These are phyloP conservation scores for Articulospora tetracladia DNA, from an alignment of 495 filamentous ascomycete genomes.

Conservation along the genomic window DNA sequence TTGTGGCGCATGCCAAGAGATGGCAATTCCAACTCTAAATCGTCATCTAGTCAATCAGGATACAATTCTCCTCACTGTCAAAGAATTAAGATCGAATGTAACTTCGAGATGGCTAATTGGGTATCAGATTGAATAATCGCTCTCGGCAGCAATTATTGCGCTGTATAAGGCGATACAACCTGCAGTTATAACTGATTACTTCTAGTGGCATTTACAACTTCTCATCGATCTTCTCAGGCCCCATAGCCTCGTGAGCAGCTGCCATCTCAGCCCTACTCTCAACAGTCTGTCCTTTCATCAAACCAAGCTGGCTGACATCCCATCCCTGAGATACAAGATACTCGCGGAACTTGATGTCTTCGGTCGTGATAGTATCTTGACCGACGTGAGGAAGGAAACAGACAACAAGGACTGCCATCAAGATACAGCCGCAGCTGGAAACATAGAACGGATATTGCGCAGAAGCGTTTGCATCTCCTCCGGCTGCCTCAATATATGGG, in stretches of 20 bases:
- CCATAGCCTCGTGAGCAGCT: not conserved
- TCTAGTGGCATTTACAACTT: not conserved
- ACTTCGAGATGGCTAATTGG: too few relatives aligned
- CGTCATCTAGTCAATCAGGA: too few relatives aligned
- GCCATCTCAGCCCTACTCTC: slow-evolving; percentile 3
- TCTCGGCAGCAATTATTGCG: too few relatives aligned
- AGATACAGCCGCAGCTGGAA: slow-evolving; percentile 57
- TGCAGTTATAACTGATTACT: not conserved
- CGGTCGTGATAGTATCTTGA: slow-evolving; percentile 68
- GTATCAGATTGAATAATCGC: too few relatives aligned
- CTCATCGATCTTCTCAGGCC: not conserved
- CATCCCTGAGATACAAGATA: slow-evolving; percentile 66
- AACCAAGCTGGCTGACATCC: slow-evolving; percentile 65
- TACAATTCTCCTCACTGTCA: too few relatives aligned
- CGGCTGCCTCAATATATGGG: slow-evolving; percentile 64
- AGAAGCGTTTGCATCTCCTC: slow-evolving; percentile 45
- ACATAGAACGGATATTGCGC: slow-evolving; percentile 85
- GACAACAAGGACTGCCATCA: slow-evolving; percentile 55
- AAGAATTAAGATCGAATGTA: too few relatives aligned
- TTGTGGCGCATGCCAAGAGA: not conserved
- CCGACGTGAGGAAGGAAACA: slow-evolving; percentile 61
- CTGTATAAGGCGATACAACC: not conserved
- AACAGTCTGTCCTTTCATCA: slow-evolving; percentile 23
- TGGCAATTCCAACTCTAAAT: not conserved
- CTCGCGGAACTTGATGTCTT: slow-evolving; percentile 67